Percentiles rank a stretch among this genome's conserved stretches.
These are phyloP conservation scores for Albizia julibrissin DNA, from an alignment of 306 rosid species.

Conservation along the genomic window DNA sequence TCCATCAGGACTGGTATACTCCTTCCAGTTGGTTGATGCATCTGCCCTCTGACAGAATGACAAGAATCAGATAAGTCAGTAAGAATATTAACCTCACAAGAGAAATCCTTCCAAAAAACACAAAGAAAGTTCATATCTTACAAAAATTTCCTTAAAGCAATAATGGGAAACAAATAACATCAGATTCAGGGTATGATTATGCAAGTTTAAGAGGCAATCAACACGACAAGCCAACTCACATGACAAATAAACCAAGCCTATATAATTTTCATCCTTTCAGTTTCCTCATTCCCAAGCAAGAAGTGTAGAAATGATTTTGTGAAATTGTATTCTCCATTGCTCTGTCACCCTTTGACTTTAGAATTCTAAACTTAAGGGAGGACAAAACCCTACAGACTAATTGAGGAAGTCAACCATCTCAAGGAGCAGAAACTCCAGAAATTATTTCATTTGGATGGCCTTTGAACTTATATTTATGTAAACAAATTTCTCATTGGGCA, in stretches of 20 bases:
- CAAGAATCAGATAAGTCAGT: conserved; percentile 39
- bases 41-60: conserved; percentile 77
- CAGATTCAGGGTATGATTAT: conserved; percentile 27
- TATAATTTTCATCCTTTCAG: conserved; percentile 3
- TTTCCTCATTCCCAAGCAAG: conserved; percentile 23
- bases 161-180: conserved; percentile 32
- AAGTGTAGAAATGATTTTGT: conserved; percentile 9
- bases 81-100: conserved; percentile 25
- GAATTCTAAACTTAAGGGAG: conserved; percentile 6
- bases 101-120: conserved; percentile 28
- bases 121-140: conserved; percentile 19
- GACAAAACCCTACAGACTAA: conserved; percentile 20
- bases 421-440: conserved; percentile 23
- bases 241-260: conserved; percentile 24
- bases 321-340: conserved; percentile 23
- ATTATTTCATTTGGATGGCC: conserved; percentile 18
- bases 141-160: conserved; percentile 7
- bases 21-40: conserved; percentile 96
- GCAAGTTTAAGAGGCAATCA: conserved; percentile 29
- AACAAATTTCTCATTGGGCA: neutral
- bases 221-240: conserved; percentile 25
- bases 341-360: conserved; percentile 16
- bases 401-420: conserved; percentile 27
- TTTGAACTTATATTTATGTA: conserved; percentile 3
- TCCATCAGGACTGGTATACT: conserved; percentile 85